Conservation (phyloP, 2,329 filamentous ascomycete species). For the Laburnicola sp. region DNA sequence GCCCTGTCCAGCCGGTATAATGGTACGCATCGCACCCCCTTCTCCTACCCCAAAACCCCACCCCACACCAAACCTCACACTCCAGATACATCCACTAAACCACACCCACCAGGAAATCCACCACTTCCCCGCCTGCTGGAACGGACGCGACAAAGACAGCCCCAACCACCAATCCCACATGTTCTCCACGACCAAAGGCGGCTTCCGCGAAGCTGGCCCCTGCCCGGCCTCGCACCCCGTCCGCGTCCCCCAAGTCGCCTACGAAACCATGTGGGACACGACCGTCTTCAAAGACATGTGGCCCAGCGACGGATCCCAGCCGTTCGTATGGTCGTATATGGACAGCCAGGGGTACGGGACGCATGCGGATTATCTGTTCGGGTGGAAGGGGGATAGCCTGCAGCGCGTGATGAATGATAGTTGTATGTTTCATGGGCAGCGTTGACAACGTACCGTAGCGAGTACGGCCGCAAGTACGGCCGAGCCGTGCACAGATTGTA, state of each 20-base stretch:
- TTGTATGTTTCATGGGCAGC: constrained; percentile 29
- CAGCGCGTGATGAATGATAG: constrained; percentile 24
- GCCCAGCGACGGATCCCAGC: constrained; percentile 23
- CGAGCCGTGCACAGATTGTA: too few relatives aligned
- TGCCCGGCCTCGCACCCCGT: constrained; percentile 27
- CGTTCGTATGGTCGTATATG: constrained; percentile 18
- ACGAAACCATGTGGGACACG: constrained; percentile 31
- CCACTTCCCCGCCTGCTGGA: constrained; percentile 43
- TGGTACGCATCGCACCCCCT: constrained; percentile 1
- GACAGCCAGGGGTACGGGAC: constrained; percentile 23
- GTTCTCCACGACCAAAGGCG: constrained; percentile 16
- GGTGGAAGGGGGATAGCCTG: constrained; percentile 20
- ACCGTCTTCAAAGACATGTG: constrained; percentile 24
- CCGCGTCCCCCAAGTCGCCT: constrained; percentile 23
- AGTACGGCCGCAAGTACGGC: too few relatives aligned
- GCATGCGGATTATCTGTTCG: too few relatives aligned
- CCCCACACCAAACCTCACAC: too few relatives aligned
- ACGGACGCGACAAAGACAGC: constrained; percentile 54
- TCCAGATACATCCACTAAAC: too few relatives aligned
- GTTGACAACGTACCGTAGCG: too few relatives aligned
- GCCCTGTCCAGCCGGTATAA: constrained; percentile 7
- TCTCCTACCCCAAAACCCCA: too few relatives aligned
- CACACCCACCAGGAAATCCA: constrained; percentile 7
- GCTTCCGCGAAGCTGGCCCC: constrained; percentile 19
- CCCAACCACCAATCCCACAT: constrained; percentile 57